Evolutionary conservation across 2,329 filamentous ascomycete species (phyloP), one percentile per base, ranked within the genome.

Genomic region (Fusarium torulosum): DNA sequence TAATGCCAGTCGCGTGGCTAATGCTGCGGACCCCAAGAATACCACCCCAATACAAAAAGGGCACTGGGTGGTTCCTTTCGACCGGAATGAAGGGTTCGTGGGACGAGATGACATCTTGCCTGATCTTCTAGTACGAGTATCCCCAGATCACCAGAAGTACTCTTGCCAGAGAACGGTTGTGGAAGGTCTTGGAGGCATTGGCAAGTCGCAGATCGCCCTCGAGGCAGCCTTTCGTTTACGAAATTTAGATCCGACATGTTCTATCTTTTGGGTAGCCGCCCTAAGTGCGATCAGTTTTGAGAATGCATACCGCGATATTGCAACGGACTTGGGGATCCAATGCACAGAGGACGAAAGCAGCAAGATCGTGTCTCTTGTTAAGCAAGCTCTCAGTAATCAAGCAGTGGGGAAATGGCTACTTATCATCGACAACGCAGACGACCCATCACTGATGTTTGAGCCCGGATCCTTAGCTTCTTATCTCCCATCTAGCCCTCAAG

Each of bases 321-420:
- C 8, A 6, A 1, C 7, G 1, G 0, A 0, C 3, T 2, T 25
- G 19, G 17, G n/a, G 1, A 20, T 45, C 11, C 0, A 20, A 0
- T 13, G 2, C 1, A 1, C 11, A 0, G 7, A 31, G 6, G 13
- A 4, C 1, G n/a, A 15, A 31, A 31, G 4, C 11, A 31, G 11
- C 13, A 13, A 31, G 13, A 1, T 31, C 4, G 2, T 31, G 1
- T 2, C 29, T 13, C 29, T 31, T 14, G 4, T 31, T 3, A 31
- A 31, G 29, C 29, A 31, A 31, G 13, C 29, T 31, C 29, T 31
- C 29, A 13, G 29, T 3, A 31, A 31, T 1, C 3, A 31, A 31
- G 11, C 11, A 1, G 2, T 14, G 0, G 29, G 29, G 2, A 31
- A 31, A 31, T 31, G 29, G 29, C 4, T 31, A 3, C 29, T 31